Evolutionary conservation across 495 filamentous ascomycete genomes (phyloP), one percentile per base, ranked within the genome.

Genomic region (Neurospora sp.): DNA sequence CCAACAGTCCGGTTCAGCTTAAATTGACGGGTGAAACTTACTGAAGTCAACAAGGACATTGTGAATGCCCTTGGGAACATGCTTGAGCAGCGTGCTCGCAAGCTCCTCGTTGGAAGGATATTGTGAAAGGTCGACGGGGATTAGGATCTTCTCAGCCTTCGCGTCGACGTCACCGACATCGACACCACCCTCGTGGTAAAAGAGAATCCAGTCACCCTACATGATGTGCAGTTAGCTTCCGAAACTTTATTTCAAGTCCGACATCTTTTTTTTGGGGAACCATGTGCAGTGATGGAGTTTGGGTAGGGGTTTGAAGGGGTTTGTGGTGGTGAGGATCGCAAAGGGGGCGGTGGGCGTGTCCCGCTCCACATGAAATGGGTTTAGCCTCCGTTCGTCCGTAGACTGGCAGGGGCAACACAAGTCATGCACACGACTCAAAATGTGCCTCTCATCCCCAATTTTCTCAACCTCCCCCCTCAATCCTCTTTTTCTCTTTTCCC

Each of bases 201-300:
- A 99, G 79, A 98, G 93, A 83, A 99, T 98, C 93, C 93, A 97
- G 84, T 99, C 96, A 79, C 96, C 96, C 96, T 99, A 81, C 77
- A 45, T 74, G 37, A 70, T 20, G 20, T 17, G 35, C 42, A 35
- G 73, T 76, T 38, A 76, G 74, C 40, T 65, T 65, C 53, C 27
- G 53, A 7, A 61, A 35, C 53, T 14, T 65, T 65, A 65, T 35
- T 17, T 35, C 7, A 0, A 8, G 7, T 65, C 8, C 27, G 27
- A 17, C 27, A 35, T 31, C 1, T 12, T 65, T 44, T 65, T 44
- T 65, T 35, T 65, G 14, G 14, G 27, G 53, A 65, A 65, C 53
- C 53, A 35, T 31, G 53, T 37, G 27, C 17, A 2, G 14, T 35
- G 53, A 65, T 65, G 27, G 53, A 27, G 27, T 65, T 65, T 65